A percentile compares a stretch with the other conserved stretches of the same genome.
Conservation (phyloP, 2,329 filamentous ascomycete species). For the Fusarium haematococcum region DNA sequence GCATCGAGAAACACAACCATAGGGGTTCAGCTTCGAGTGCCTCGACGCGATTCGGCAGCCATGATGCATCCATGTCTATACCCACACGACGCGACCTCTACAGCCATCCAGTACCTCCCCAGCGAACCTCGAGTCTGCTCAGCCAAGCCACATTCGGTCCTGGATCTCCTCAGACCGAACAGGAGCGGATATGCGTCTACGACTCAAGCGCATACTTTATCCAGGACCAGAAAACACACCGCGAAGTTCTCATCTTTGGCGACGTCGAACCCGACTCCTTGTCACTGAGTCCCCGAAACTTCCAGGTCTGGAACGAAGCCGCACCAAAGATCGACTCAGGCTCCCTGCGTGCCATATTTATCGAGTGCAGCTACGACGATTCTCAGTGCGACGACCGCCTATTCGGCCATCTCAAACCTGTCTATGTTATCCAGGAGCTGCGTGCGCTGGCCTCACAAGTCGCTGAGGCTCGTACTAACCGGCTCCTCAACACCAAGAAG, state of each 20-base stretch:
- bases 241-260: conserved; percentile 92
- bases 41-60: conserved; percentile 62
- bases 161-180: conserved; percentile 44
- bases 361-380: conserved; percentile 95
- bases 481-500: conserved; percentile 64
- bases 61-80: conserved; percentile 56
- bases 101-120: conserved; percentile 35
- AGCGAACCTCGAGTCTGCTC: conserved; percentile 46
- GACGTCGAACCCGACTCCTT: conserved; percentile 94
- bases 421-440: conserved; percentile 85
- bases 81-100: conserved; percentile 42
- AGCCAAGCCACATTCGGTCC: conserved; percentile 46
- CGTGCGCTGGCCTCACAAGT: conserved; percentile 78
- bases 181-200: conserved; percentile 73
- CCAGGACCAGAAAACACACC: conserved; percentile 75
- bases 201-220: conserved; percentile 97
- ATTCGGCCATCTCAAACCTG: conserved; percentile 89
- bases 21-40: conserved; percentile 67
- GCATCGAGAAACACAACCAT: conserved; percentile 79
- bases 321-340: conserved; percentile 84
- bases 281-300: conserved; percentile 83
- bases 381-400: conserved; percentile 80
- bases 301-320: conserved; percentile 87
- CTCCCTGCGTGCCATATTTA: conserved; percentile 83
- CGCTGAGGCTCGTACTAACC: conserved; percentile 58